Evolutionary conservation across 345 rosid species (phyloP).

Genomic region (Salix viminalis): DNA sequence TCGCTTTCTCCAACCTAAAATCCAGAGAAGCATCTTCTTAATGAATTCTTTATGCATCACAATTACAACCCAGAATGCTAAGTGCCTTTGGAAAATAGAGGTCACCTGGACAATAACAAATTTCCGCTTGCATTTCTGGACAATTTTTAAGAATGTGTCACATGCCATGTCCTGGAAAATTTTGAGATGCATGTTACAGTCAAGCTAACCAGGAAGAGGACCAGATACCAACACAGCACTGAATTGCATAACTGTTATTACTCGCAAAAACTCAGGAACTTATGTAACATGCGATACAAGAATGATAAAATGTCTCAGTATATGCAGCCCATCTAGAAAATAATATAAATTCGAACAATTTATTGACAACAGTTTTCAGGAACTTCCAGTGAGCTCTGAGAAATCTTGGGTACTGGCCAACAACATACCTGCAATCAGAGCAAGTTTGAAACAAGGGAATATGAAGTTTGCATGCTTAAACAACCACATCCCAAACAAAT

Average conservation of each 20-base stretch:
- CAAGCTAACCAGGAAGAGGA: neutral
- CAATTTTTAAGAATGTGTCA: conserved; percentile 97
- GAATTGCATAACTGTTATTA: neutral
- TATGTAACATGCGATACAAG: neutral
- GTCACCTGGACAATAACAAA: conserved; percentile 88
- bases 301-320: neutral
- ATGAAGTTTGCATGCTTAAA: neutral
- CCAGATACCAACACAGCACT: neutral
- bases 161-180: conserved; percentile 95
- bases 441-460: conserved; percentile 1
- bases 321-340: neutral
- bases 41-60: neutral
- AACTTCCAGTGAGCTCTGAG: conserved; percentile 99
- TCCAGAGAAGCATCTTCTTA: conserved; percentile 2
- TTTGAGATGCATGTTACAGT: neutral
- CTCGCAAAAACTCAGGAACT: neutral
- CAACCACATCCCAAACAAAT: neutral
- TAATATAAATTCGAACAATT: conserved; percentile 70
- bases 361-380: conserved; percentile 95
- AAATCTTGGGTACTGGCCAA: conserved; percentile 98
- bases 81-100: neutral
- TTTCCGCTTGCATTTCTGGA: conserved; percentile 97
- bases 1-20: conserved; percentile 94
- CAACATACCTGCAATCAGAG: conserved; percentile 79
- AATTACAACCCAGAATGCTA: neutral